These are phyloP conservation scores for Theobroma cacao DNA, from an alignment of 345 rosid genomes.

Conservation along the genomic window DNA sequence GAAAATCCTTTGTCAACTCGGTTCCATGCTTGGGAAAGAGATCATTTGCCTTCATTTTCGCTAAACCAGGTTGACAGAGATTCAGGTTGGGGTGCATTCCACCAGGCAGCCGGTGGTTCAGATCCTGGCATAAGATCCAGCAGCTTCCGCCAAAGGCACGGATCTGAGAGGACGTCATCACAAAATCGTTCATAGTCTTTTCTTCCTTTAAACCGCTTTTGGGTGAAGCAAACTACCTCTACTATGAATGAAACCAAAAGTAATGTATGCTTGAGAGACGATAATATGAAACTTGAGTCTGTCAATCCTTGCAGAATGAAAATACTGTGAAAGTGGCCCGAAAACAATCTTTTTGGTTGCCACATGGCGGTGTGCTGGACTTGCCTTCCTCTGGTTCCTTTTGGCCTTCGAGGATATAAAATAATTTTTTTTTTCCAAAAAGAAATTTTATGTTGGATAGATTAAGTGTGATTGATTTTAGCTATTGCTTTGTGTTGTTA, in stretches of 20 bases:
- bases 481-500: neutral
- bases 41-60: constrained; percentile 53
- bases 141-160: constrained; percentile 73
- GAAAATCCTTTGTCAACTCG: constrained; percentile 37
- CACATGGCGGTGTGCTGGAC: constrained; percentile 38
- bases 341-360: constrained; percentile 36
- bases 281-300: constrained; percentile 46
- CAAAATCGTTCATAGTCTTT: constrained; percentile 48
- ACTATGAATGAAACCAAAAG: constrained; percentile 35
- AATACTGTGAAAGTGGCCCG: constrained; percentile 40
- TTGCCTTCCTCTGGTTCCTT: constrained; percentile 38
- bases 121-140: constrained; percentile 43
- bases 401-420: constrained; percentile 36
- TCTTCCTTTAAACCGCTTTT: constrained; percentile 21
- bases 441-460: constrained; percentile 8
- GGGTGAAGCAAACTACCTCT: constrained; percentile 33
- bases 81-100: constrained; percentile 54
- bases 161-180: constrained; percentile 60
- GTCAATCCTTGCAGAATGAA: constrained; percentile 25
- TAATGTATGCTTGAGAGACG: constrained; percentile 61
- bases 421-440: constrained; percentile 21
- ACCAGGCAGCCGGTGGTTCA: constrained; percentile 46
- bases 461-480: neutral
- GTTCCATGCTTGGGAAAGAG: constrained; percentile 76
- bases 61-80: constrained; percentile 67